These are phyloP conservation scores for Ceratobasidium sp. DNA, from an alignment of 1,284 basidiomycete genomes.

Conservation along the genomic window DNA sequence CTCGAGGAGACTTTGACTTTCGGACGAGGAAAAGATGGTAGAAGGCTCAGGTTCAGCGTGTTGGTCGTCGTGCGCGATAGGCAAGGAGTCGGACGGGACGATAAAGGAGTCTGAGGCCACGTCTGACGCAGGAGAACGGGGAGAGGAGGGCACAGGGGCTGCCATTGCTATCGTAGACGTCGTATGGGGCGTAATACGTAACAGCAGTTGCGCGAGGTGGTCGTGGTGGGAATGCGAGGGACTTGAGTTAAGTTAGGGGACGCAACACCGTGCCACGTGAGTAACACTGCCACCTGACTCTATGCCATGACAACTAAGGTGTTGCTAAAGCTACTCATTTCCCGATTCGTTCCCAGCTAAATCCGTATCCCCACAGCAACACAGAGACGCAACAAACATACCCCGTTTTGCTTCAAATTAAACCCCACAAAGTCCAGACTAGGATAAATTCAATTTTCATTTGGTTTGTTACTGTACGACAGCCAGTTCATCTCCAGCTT, in stretches of 20 bases:
- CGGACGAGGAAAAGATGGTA: background rate
- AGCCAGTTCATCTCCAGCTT: slow-evolving; percentile 30
- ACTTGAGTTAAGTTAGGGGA: background rate
- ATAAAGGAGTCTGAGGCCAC: slow-evolving; percentile 27
- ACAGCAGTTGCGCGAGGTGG: background rate
- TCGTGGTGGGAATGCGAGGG: background rate
- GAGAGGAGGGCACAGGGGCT: background rate
- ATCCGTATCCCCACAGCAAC: background rate
- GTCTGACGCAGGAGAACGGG: background rate
- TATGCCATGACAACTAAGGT: background rate
- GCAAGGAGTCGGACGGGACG: slow-evolving; percentile 26
- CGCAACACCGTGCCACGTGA: slow-evolving; percentile 35
- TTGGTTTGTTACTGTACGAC: slow-evolving; percentile 11
- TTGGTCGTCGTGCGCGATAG: no score
- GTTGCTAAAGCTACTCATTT: slow-evolving; percentile 9
- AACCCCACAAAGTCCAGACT: background rate
- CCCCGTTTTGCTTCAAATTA: background rate
- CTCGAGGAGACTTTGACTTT: slow-evolving; percentile 17
- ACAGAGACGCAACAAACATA: background rate
- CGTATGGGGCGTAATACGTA: background rate
- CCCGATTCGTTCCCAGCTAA: background rate
- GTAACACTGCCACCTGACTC: slow-evolving; percentile 20
- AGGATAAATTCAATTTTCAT: slow-evolving; percentile 30
- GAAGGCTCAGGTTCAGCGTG: background rate
- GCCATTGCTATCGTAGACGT: background rate